Conservation (phyloP, 148 eudicot genomes). For the Cornus suecica region DNA sequence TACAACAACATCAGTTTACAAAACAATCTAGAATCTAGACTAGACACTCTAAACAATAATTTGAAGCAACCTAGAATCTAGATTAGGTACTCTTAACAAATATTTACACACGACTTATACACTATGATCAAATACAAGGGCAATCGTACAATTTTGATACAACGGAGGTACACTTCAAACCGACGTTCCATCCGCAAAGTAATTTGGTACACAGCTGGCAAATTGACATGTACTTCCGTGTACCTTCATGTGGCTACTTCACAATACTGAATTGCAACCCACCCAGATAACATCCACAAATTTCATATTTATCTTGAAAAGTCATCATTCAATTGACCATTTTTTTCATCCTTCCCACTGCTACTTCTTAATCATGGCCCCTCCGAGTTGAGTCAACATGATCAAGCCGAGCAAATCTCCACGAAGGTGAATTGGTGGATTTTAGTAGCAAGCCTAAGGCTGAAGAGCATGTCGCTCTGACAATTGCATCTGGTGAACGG, state of each 20-base stretch:
- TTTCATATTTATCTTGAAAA: background rate
- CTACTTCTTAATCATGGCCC: constrained; percentile 34
- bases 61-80: background rate
- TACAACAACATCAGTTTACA: background rate
- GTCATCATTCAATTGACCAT: background rate
- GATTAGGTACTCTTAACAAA: background rate
- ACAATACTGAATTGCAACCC: background rate
- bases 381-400: constrained; percentile 45
- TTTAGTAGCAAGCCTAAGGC: constrained; percentile 79
- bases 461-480: constrained; percentile 80
- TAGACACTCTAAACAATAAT: background rate
- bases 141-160: constrained; percentile 2
- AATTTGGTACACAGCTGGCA: background rate
- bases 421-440: constrained; percentile 55
- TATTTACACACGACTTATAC: background rate
- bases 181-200: background rate
- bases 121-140: background rate
- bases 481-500: constrained; percentile 69
- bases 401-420: constrained; percentile 78
- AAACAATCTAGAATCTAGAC: background rate
- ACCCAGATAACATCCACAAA: background rate
- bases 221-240: background rate
- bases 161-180: background rate
- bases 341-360: background rate
- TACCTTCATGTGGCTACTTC: background rate